Percentiles rank a stretch among this genome's conserved stretches.
Evolutionary conservation across 2,329 filamentous ascomycete genomes (phyloP).

Genomic region (Epichloe brachyelytri): DNA sequence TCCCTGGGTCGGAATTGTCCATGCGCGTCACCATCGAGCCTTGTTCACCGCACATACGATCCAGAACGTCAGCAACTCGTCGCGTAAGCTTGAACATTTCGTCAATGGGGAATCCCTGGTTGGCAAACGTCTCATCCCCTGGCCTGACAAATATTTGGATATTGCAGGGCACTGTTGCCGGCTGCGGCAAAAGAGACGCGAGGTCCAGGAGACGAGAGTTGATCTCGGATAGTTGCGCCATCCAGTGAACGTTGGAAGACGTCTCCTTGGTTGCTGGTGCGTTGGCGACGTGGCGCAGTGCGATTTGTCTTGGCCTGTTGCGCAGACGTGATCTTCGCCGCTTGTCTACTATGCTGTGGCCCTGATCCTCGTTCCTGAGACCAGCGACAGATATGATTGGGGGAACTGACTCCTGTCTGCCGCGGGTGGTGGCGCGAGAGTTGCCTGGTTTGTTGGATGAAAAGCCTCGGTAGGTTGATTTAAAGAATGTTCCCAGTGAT

Average conservation of each 20-base stretch:
- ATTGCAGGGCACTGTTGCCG: conserved; percentile 12
- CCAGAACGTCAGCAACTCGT: conserved; percentile 22
- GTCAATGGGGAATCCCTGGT: conserved; percentile 25
- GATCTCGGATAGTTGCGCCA: conserved; percentile 26
- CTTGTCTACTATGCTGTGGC: conserved; percentile 9
- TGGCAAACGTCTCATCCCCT: conserved; percentile 10
- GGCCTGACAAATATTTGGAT: conserved; percentile 5
- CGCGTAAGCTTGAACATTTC: conserved; percentile 28
- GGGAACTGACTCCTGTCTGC: neutral
- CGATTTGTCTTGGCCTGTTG: conserved; percentile 20
- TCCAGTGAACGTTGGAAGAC: conserved; percentile 18
- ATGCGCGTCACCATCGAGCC: conserved; percentile 9
- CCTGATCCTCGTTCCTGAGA: neutral
- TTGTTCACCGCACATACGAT: conserved; percentile 11
- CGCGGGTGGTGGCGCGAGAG: neutral
- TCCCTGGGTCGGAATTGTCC: conserved; percentile 22
- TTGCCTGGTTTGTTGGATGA: neutral
- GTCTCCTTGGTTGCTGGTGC: conserved; percentile 11
- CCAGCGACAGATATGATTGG: neutral
- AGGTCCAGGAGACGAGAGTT: conserved; percentile 26
- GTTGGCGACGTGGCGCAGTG: conserved; percentile 14
- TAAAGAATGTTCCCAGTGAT: conserved; percentile 13
- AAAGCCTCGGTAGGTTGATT: conserved; percentile 6
- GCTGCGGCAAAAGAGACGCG: conserved; percentile 19
- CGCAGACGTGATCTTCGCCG: conserved; percentile 13